phyloP scores from a whole-genome alignment of 108 stramenopile genomes.

The Discostella pseudostelligera region DNA sequence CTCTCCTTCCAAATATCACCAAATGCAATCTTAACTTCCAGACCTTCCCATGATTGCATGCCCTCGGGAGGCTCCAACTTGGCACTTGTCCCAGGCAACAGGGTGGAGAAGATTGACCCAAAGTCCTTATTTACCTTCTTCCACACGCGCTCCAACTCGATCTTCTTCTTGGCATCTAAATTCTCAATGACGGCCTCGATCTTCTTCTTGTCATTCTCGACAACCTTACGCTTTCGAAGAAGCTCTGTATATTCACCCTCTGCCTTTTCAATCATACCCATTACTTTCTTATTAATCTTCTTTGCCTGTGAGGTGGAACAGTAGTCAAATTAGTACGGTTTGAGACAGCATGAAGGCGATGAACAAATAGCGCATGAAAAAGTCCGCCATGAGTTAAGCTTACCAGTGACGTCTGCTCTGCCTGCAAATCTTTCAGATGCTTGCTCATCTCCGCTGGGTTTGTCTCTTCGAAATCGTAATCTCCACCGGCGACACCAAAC shows the following conservation, averaged over 20 bases:
- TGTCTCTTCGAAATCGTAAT: slow-evolving; percentile 91
- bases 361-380: too few relatives aligned
- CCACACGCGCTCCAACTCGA: slow-evolving; percentile 94
- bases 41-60: slow-evolving; percentile 90
- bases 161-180: slow-evolving; percentile 94
- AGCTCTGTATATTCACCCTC: slow-evolving; percentile 98
- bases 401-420: slow-evolving; percentile 81
- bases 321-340: too few relatives aligned
- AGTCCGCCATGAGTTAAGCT: slow-evolving; percentile 22
- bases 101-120: slow-evolving; percentile 97
- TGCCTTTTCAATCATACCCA: slow-evolving; percentile 99
- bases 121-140: slow-evolving; percentile 97
- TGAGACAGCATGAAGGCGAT: too few relatives aligned
- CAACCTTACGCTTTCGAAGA: slow-evolving; percentile 90
- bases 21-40: slow-evolving; percentile 97
- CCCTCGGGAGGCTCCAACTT: slow-evolving; percentile 97
- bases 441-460: slow-evolving; percentile 67
- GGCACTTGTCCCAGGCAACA: slow-evolving; percentile 94
- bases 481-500: slow-evolving; percentile 93
- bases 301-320: slow-evolving; percentile 51
- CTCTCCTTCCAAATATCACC: slow-evolving; percentile 97
- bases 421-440: slow-evolving; percentile 71
- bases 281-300: slow-evolving; percentile 99
- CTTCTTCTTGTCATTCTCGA: slow-evolving; percentile 98
- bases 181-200: slow-evolving; percentile 96